Evolutionary conservation across 2,329 filamentous ascomycete species (phyloP), one percentile per base, ranked within the genome.

Genomic region (Phyllosticta citrichinensis): DNA sequence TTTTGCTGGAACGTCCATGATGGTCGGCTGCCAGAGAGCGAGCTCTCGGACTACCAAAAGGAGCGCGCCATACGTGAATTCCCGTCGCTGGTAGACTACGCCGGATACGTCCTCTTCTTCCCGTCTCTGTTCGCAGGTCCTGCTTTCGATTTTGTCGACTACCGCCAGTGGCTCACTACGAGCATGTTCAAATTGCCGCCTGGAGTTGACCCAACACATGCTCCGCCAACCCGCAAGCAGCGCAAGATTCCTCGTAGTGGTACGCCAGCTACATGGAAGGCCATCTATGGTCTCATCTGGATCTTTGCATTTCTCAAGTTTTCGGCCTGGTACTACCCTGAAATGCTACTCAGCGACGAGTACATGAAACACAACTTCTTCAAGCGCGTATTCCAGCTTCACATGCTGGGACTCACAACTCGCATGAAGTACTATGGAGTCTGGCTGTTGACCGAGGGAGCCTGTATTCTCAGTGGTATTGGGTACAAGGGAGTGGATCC

Each of bases 1-100:
- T 99, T 99, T 71, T 96, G 91, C 77, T 99, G 94, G 94, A 97
- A 97, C 71, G 87, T 97, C 9, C 91, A 94, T 68, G 94, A 99
- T 73, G 95, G 94, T 20, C 85, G 87, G 62, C 80, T 96, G 20
- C 86, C 90, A 2, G 84, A 87, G 19, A 81, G 87, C 52, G 84
- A 92, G 62, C 83, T 99, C n/a, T 89, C 89, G 0, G 89, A 94
- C 56, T 84, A 88, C 54, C 94, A 99, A 73, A 92, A 87, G 70
- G 88, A 92, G 65, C 85, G 89, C 30, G 88, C 88, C 55, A 81
- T 99, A 52, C 81, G 80, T 58, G 76, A 89, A 54, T 80, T 99
- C 60, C 95, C 95, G 0, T 74, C 78, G 20, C 70, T 94, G 1
- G 76, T 97, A 35, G 89, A 97, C 75, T 99, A 88, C 70, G 80